Base-by-base conservation (phyloP, 768 basidiomycete species). In the Lactifluus subvellereus region DNA sequence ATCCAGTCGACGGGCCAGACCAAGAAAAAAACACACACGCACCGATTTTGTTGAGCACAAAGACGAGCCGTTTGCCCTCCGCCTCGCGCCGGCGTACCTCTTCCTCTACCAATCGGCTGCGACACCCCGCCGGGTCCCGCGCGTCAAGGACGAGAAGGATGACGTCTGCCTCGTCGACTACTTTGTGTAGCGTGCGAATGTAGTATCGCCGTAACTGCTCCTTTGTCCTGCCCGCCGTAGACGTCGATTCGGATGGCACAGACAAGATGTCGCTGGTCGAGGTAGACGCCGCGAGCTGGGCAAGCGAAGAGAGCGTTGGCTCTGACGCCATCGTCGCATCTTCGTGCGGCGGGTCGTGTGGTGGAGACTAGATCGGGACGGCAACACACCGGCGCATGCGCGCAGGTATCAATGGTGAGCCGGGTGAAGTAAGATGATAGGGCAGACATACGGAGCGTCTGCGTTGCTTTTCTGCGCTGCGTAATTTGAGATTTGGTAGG, bases 1-100 rank as follows among this genome's bases (percentile, higher is more conserved):
- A 35, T 33, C 13, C 14, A 10, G 37, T 35, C 9, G 3, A 45
- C 38, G 1, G 27, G 27, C 2, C 27, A 33, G 27, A 22, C 9
- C 10, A 32, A 48, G 13, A 57, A n/a, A 18, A 59, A 47, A 53
- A 22, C 14, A 13, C 13, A 16, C 30, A 75, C 86, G 61, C 64
- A 94, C 96, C 96, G 61, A 97, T 89, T 77, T 99, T 98, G 74
- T 98, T 98, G n/a, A 99, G 73, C 3, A 98, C 92, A 58, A 94
- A 92, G 2, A 99, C 86, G 35, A 98, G 77, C 71, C 86, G 90
- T 79, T 99, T 99, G 8, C 94, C 91, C 66, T 96, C 91, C 27
- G 77, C 78, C 71, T 95, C 94, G 40, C 90, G 80, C 66, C 91
- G 78, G 50, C 89, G 79, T 0, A 97, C 94, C 72, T 97, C 95